Conservation (phyloP, 2,329 filamentous ascomycete genomes). For the Claviceps sp. region DNA sequence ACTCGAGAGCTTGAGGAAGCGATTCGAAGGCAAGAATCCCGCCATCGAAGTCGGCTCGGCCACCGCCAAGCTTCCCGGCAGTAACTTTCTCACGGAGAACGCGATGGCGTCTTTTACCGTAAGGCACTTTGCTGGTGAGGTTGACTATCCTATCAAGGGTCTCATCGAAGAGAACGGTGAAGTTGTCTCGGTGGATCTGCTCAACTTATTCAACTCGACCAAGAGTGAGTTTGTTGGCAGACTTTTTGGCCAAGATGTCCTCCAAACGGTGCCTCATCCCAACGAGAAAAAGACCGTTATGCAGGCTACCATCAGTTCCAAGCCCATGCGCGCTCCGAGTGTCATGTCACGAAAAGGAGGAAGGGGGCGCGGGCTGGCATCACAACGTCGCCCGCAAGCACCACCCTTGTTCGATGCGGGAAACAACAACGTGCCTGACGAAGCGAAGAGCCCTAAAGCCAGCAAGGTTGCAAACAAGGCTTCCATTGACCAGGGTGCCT, state of each 20-base stretch:
- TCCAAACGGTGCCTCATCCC: slow-evolving; percentile 88
- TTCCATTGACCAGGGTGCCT: slow-evolving; percentile 63
- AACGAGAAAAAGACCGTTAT: slow-evolving; percentile 82
- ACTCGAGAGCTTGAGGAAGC: slow-evolving; percentile 77
- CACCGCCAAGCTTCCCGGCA: slow-evolving; percentile 66
- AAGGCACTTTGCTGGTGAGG: slow-evolving; percentile 90
- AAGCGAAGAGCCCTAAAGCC: slow-evolving; percentile 26
- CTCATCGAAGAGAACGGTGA: slow-evolving; percentile 93
- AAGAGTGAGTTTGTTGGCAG: slow-evolving; percentile 81
- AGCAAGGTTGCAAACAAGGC: slow-evolving; percentile 13
- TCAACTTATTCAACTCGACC: slow-evolving; percentile 82
- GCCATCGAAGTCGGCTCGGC: slow-evolving; percentile 69
- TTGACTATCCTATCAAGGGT: slow-evolving; percentile 81
- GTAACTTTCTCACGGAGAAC: slow-evolving; percentile 81
- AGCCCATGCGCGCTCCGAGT: slow-evolving; percentile 82
- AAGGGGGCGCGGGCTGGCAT: slow-evolving; percentile 21
- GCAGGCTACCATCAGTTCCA: slow-evolving; percentile 92
- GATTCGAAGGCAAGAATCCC: slow-evolving; percentile 88
- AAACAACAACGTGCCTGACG: slow-evolving; percentile 26
- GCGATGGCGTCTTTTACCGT: slow-evolving; percentile 72
- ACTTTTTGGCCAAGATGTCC: slow-evolving; percentile 88
- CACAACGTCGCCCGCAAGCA: slow-evolving; percentile 27
- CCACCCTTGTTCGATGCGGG: slow-evolving; percentile 9
- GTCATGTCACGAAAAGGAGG: slow-evolving; percentile 71
- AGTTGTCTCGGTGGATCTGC: slow-evolving; percentile 85